A percentile compares a stretch with the other conserved stretches of the same genome.
These are phyloP conservation scores for Diaporthe citrichinensis DNA, from an alignment of 2,329 filamentous ascomycete genomes.

Conservation along the genomic window DNA sequence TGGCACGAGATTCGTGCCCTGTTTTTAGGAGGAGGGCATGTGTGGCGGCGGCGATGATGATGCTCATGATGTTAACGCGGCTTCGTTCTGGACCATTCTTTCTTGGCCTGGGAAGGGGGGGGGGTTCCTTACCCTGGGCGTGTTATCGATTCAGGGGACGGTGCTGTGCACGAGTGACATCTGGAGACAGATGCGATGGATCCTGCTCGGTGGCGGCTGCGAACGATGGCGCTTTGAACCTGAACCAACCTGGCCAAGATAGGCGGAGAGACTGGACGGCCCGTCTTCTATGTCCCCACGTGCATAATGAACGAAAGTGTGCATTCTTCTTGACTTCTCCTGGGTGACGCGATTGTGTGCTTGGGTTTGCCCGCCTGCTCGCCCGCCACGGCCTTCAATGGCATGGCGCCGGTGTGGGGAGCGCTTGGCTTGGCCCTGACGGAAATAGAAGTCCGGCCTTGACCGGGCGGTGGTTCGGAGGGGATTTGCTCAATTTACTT, in stretches of 20 bases:
- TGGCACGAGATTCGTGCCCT: background rate
- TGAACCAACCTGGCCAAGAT: background rate
- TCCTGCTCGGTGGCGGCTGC: background rate
- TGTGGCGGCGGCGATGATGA: background rate
- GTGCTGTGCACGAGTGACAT: background rate
- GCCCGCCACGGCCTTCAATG: background rate
- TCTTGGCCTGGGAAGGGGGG: background rate
- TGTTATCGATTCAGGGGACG: background rate
- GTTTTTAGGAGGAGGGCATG: background rate
- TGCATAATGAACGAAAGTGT: conserved; percentile 16
- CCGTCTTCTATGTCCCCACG: background rate
- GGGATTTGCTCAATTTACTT: conserved; percentile 7
- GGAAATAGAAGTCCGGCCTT: conserved; percentile 30
- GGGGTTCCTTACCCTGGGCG: background rate
- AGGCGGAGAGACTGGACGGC: background rate
- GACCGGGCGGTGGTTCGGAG: conserved; percentile 9
- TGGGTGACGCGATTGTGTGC: conserved; percentile 10
- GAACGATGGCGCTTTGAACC: background rate
- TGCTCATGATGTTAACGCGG: background rate
- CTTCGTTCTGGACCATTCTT: conserved; percentile 11
- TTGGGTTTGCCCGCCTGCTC: background rate
- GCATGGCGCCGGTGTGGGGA: background rate
- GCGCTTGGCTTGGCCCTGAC: conserved; percentile 14
- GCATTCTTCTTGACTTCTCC: conserved; percentile 22
- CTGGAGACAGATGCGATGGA: background rate